Evolutionary conservation across 352 stramenopile species (phyloP), one percentile per base, ranked within the genome.

Genomic region (Globisporangium okanoganense): DNA sequence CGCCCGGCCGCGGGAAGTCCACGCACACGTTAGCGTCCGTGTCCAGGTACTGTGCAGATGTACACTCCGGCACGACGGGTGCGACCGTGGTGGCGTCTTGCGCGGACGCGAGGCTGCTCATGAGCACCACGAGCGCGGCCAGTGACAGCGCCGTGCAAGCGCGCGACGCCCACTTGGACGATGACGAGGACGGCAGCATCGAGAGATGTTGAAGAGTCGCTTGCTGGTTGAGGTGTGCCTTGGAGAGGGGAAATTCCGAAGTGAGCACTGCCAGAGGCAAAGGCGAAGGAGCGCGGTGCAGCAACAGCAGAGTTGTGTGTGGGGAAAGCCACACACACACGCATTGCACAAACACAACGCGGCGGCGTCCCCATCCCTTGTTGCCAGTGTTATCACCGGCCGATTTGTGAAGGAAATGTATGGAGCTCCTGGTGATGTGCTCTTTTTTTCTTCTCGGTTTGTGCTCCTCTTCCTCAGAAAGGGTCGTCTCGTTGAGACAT

Each of bases 21-120:
- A 85, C 60, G 56, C 75, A 85, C 29, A 61, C 56, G 24, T 67
- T 69, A n/a, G 67, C 67, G 1, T 41, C 43, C 16, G 58, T 25
- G 54, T 84, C 68, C 22, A 76, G 44, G 57, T 80, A 86, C 56
- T 86, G 76, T 36, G 69, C 70, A 0, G 40, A 45, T 2, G 60
- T 61, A 50, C 60, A 65, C 16, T 56, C 12, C 3, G 58, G 48
- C 13, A 40, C 35, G 27, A 10, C 25, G 5, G 47, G 24, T 3
- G 48, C 24, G 45, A 33, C 29, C n/a, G n/a, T n/a, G 5, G 58
- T 43, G 35, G 45, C 29, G 44, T 62, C 50, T 25, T 56, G 40
- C 13, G 50, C 60, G 8, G 51, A 22, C 20, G n/a, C 51, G 41
- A 50, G 40, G 41, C 55, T 61, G 55, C 27, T 61, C 55, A 61